phyloP scores from a whole-genome alignment of 106 monocot genomes.

The Chionographis japonica region DNA sequence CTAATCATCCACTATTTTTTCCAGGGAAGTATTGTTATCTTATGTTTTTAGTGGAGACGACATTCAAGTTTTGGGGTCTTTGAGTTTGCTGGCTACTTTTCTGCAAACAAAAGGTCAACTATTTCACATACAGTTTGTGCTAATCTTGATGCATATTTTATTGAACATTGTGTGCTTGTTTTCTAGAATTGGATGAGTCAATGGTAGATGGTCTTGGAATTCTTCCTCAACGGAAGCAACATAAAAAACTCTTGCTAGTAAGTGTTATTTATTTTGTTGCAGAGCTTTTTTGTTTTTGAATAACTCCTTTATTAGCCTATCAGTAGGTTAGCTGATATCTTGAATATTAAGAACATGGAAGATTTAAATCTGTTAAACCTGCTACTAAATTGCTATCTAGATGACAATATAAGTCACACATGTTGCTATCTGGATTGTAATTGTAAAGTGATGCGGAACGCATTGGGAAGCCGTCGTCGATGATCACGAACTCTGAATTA shows the following conservation, averaged over 20 bases:
- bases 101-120: slow-evolving; percentile 90
- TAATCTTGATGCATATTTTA: not conserved
- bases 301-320: not conserved
- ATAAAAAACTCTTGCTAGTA: slow-evolving; percentile 91
- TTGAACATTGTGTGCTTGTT: not conserved
- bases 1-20: slow-evolving; percentile 6
- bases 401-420: no score
- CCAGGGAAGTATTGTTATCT: slow-evolving; percentile 74
- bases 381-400: no score
- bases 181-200: slow-evolving; percentile 90
- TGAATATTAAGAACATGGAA: no score
- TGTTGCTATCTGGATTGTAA: no score
- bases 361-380: not conserved
- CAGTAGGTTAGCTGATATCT: not conserved
- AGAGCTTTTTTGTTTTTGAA: not conserved
- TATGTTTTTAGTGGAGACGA: slow-evolving; percentile 66
- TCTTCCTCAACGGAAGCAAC: slow-evolving; percentile 98
- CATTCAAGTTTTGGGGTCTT: slow-evolving; percentile 67
- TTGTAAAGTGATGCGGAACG: no score
- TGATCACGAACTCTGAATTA: no score
- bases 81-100: slow-evolving; percentile 80
- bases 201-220: slow-evolving; percentile 98
- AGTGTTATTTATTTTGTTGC: slow-evolving; percentile 14
- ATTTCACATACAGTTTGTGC: not conserved
- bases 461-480: no score